Percentiles rank a stretch among this genome's conserved stretches.
phyloP scores from a whole-genome alignment of 805 yeast species.

The Metschnikowia vanudenii region DNA sequence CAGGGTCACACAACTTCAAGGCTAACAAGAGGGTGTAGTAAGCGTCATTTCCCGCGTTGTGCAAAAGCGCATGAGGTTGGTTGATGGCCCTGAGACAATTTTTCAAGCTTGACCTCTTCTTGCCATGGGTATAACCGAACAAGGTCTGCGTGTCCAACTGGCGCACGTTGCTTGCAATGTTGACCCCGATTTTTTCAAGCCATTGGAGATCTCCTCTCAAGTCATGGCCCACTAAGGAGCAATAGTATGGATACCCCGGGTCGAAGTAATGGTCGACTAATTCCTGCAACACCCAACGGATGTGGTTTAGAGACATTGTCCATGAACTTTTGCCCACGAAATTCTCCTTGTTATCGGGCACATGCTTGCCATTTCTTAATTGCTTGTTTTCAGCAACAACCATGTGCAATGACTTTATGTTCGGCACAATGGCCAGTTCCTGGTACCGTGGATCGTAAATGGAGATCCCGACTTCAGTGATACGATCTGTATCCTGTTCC shows the following conservation, averaged over 20 bases:
- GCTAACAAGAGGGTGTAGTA: too few species aligned
- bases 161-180: slow-evolving; percentile 1
- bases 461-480: slow-evolving; percentile 28
- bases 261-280: slow-evolving; percentile 10
- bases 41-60: too few species aligned
- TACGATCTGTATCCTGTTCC: slow-evolving; percentile 12
- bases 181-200: slow-evolving; percentile 14
- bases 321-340: too few species aligned
- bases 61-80: too few species aligned
- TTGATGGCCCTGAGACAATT: too few species aligned
- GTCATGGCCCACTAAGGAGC: slow-evolving; percentile 23
- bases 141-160: slow-evolving; percentile 23
- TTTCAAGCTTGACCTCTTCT: slow-evolving; percentile 15
- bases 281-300: too few species aligned
- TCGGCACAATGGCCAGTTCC: slow-evolving; percentile 18
- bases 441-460: slow-evolving; percentile 24
- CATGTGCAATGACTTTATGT: slow-evolving; percentile 20
- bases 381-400: slow-evolving; percentile 18
- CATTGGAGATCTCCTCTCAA: slow-evolving; percentile 17
- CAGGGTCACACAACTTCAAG: too few species aligned
- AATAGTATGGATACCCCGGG: slow-evolving; percentile 13
- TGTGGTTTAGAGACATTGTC: too few species aligned
- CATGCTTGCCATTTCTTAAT: slow-evolving; percentile 20
- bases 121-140: slow-evolving; percentile 14
- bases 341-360: slow-evolving; percentile 12